Percentiles rank a stretch among this genome's conserved stretches.
Conservation (phyloP, 139 green algal genomes). For the Limnomonas spitsbergensis region DNA sequence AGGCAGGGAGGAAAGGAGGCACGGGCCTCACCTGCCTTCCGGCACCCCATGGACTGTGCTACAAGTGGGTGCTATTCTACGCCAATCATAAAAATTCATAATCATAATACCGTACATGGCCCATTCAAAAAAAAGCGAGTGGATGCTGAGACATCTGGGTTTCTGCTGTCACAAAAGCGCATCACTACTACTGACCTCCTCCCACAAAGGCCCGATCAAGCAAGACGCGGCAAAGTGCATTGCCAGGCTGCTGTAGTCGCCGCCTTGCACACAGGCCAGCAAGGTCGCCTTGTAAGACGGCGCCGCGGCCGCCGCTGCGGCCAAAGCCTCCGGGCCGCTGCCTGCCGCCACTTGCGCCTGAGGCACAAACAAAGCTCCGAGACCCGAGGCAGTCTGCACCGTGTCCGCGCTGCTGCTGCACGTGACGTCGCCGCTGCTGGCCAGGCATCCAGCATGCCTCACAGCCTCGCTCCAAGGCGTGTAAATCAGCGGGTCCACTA, state of each 20-base stretch:
- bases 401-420: neutral
- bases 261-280: neutral
- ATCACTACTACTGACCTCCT: neutral
- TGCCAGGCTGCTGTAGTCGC: neutral
- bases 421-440: neutral
- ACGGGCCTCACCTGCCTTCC: neutral
- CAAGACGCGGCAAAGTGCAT: neutral
- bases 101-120: too few species aligned
- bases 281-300: neutral
- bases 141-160: too few species aligned
- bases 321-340: neutral
- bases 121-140: too few species aligned
- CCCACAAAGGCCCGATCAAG: neutral
- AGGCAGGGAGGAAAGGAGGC: neutral
- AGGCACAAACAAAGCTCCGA: neutral
- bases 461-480: neutral
- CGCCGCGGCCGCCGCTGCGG: too few species aligned
- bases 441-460: neutral
- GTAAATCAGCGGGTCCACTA: neutral
- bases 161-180: too few species aligned
- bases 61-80: neutral
- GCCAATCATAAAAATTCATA: neutral
- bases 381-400: neutral
- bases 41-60: neutral
- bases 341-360: neutral